Base-by-base conservation (phyloP, 2,329 filamentous ascomycete genomes). In the Lachnellula willkommii region DNA sequence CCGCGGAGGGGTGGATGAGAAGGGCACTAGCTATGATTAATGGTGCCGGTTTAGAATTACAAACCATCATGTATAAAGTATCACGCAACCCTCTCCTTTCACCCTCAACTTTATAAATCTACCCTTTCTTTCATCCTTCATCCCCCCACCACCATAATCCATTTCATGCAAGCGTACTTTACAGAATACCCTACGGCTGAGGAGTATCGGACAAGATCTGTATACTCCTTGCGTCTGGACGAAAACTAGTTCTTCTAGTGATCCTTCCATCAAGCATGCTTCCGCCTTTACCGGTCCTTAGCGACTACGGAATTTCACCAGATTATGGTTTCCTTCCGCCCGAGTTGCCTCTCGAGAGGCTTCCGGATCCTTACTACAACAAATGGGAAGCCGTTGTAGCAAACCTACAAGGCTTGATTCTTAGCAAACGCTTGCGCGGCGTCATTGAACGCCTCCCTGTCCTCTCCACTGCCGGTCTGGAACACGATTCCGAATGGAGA, bases 341-440 rank as follows among this genome's bases (percentile, higher is more conserved):
- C 60, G 84, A 90, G 61, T 75, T 88, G 37, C 94, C 94, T 43
- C 78, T 97, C 60, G 85, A 89, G 59, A 77, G 83, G 54, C 83
- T 99, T 14, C 88, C 91, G 9, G 89, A 96, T 68, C 82, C 88
- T 2, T 97, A 96, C 77, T 99, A 97, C 74, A 86, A 89, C 72
- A 90, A 90, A 69, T 99, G 94, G 94, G 94, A 99, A 74, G 83
- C 87, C 47, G 81, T 96, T 50, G 83, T 87, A 36, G 82, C 85
- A 63, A 96, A 96, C 68, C 79, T 99, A 32, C 94, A 96, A 74
- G 84, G 86, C 12, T 77, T 97, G 57, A 85, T 97, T 51, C 80
- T 96, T 55, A 95, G 87, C 73, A 90, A 88, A 71, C 85, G 92
- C 58, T 78, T 99, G 60, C 86, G 90, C 47, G 81, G 84, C 50